Base-by-base conservation (phyloP, 2,329 filamentous ascomycete genomes). In the Hymenoscyphus repandus region DNA sequence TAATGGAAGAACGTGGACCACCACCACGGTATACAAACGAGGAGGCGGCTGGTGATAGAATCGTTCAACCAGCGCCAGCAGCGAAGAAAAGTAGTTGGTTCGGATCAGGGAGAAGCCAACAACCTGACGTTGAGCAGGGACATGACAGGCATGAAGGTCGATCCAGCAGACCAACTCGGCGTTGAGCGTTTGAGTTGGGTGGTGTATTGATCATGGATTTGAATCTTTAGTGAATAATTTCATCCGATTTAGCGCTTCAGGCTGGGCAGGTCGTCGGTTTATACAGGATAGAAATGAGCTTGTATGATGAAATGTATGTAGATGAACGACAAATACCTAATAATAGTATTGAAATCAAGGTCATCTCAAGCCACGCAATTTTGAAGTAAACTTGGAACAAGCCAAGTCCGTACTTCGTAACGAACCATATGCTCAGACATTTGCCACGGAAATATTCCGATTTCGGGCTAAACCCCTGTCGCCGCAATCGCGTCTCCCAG, bases 51-150 rank as follows among this genome's bases (percentile, higher is more conserved):
- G 22, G 22, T 27, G 22, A 27, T 27, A 27, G 22, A 27, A 27
- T 27, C 22, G 22, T 27, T 4, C 22, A 27, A 27, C 22, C 22
- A 7, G 22, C 22, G 22, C 22, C 22, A 27, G 51, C 49, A 5
- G 47, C 52, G 30, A 31, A 33, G 20, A 44, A 52, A 15, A 52
- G 48, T 17, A 47, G 60, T n/a, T 64, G 58, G 61, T 64, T 67
- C 37, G 49, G 57, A 41, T 65, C 67, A 31, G 64, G 62, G 40
- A 68, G 61, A 52, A 67, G 62, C 45, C 63, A 54, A 42, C 61
- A 64, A 49, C 47, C 51, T 30, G 64, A 66, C 51, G 41, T 61
- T 12, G 65, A 67, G 45, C 61, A 53, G 18, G 62, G 54, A 17
- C 44, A 54, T 34, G 31, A 51, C 17, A 20, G 40, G n/a, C 33